Evolutionary conservation across 2,329 filamentous ascomycete genomes (phyloP).

Genomic region (Diaporthe australafricana): DNA sequence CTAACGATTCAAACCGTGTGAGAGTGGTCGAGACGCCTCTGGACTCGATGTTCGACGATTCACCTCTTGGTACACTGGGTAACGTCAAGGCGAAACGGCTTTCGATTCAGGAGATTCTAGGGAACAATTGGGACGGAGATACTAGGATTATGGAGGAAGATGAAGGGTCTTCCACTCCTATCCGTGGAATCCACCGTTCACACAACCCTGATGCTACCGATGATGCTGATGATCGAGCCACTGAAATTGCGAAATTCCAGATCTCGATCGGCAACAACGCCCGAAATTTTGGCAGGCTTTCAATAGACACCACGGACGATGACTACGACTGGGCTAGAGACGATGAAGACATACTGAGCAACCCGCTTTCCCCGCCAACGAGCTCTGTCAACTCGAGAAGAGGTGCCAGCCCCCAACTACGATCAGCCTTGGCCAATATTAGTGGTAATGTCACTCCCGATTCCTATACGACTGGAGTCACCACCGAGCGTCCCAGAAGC

Average conservation of each 20-base stretch:
- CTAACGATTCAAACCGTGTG: slow-evolving; percentile 74
- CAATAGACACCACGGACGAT: slow-evolving; percentile 68
- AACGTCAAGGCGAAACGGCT: slow-evolving; percentile 65
- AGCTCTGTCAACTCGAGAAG: slow-evolving; percentile 64
- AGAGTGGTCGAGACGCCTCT: slow-evolving; percentile 77
- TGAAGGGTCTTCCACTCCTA: slow-evolving; percentile 65
- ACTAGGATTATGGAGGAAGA: slow-evolving; percentile 73
- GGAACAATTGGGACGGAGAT: slow-evolving; percentile 64
- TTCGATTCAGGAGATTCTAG: slow-evolving; percentile 70
- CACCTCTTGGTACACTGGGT: slow-evolving; percentile 70
- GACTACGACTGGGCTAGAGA: slow-evolving; percentile 73
- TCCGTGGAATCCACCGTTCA: slow-evolving; percentile 51
- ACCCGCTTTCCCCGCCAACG: slow-evolving; percentile 68
- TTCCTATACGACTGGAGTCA: slow-evolving; percentile 45
- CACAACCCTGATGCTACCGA: slow-evolving; percentile 40
- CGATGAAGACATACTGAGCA: slow-evolving; percentile 64
- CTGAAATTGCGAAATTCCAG: slow-evolving; percentile 35
- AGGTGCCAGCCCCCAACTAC: slow-evolving; percentile 64
- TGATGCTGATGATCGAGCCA: slow-evolving; percentile 39
- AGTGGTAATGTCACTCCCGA: slow-evolving; percentile 59
- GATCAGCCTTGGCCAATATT: slow-evolving; percentile 65
- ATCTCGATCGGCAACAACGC: slow-evolving; percentile 33
- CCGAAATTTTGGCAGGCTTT: slow-evolving; percentile 61
- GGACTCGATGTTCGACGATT: slow-evolving; percentile 86
- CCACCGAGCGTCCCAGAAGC: slow-evolving; percentile 67